These are phyloP conservation scores for Paraconiothyrium brasiliense DNA, from an alignment of 2,329 filamentous ascomycete species.

Conservation along the genomic window DNA sequence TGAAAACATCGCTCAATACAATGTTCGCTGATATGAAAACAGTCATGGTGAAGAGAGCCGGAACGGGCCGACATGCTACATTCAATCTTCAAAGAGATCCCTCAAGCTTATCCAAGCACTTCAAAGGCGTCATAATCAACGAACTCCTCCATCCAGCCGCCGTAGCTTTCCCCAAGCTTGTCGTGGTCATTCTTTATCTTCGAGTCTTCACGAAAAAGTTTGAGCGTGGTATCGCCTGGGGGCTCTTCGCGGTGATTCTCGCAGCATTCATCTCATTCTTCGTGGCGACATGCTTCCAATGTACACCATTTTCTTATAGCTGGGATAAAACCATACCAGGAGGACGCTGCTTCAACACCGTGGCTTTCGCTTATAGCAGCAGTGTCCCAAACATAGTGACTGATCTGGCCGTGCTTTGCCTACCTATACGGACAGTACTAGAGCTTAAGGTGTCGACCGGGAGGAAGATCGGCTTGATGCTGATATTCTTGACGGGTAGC, in stretches of 20 bases:
- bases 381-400: constrained; percentile 41
- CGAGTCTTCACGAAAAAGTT: constrained; percentile 38
- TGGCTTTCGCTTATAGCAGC: constrained; percentile 31
- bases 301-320: constrained; percentile 34
- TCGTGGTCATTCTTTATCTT: constrained; percentile 35
- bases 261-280: constrained; percentile 35
- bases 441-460: constrained; percentile 32
- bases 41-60: constrained; percentile 37
- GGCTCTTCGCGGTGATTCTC: constrained; percentile 28
- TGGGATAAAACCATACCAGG: constrained; percentile 38
- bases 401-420: constrained; percentile 31
- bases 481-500: constrained; percentile 42
- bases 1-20: neutral
- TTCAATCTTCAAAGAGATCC: constrained; percentile 28
- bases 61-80: constrained; percentile 35
- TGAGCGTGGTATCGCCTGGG: constrained; percentile 31
- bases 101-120: constrained; percentile 26
- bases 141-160: constrained; percentile 38
- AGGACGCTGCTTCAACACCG: constrained; percentile 35
- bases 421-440: constrained; percentile 34
- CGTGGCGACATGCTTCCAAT: constrained; percentile 34
- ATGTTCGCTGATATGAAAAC: neutral
- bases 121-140: constrained; percentile 35
- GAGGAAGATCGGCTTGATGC: constrained; percentile 30
- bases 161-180: constrained; percentile 40